Conservation (phyloP, 345 rosid species). For the Dipteronia sinensis region DNA sequence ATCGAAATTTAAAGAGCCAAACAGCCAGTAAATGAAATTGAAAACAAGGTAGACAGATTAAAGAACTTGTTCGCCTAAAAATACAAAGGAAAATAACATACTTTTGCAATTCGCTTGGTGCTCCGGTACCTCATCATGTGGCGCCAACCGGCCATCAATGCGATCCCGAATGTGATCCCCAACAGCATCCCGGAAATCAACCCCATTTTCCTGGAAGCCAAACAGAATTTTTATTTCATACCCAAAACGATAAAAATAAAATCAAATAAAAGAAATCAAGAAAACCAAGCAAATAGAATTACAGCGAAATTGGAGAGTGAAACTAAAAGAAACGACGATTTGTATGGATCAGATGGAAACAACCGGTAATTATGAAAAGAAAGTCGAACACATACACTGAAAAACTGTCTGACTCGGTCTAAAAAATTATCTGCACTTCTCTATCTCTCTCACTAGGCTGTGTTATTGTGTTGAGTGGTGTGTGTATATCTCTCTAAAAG, state of each 20-base stretch:
- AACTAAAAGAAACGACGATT: not conserved
- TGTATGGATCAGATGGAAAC: conserved; percentile 14
- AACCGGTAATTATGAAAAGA: not conserved
- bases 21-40: not conserved
- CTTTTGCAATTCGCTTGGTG: conserved; percentile 85
- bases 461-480: not conserved
- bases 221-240: conserved; percentile 5
- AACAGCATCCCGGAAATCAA: conserved; percentile 81
- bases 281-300: conserved; percentile 1
- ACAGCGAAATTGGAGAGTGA: conserved; percentile 8
- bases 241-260: not conserved
- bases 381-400: conserved; percentile 5
- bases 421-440: not conserved
- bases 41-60: not conserved
- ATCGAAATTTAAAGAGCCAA: not conserved
- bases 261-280: not conserved
- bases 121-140: conserved; percentile 90
- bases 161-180: conserved; percentile 84
- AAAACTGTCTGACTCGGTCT: conserved; percentile 6
- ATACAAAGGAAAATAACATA: conserved; percentile 16
- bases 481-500: not conserved
- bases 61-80: not conserved
- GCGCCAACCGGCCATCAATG: conserved; percentile 92
- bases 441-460: not conserved
- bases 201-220: conserved; percentile 67